Percentiles rank a stretch among this genome's conserved stretches.
These are phyloP conservation scores for Sclerotinia sclerotiorum DNA, from an alignment of 2,329 filamentous ascomycete species.

Conservation along the genomic window DNA sequence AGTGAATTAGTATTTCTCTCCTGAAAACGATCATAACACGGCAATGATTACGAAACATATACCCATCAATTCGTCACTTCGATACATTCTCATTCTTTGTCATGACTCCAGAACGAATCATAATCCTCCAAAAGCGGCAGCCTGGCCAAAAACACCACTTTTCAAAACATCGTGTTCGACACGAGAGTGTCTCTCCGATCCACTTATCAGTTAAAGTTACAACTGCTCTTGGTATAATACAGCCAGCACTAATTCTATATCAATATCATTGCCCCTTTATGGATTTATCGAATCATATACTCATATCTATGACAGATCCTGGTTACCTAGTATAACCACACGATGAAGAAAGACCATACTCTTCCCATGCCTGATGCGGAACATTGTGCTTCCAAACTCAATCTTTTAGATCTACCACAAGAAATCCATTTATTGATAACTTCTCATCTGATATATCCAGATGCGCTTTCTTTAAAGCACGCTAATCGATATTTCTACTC, in stretches of 20 bases:
- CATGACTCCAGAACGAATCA: not conserved
- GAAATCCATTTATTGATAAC: slow-evolving; percentile 68
- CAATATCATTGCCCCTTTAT: not conserved
- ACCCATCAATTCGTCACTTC: not conserved
- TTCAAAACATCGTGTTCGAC: slow-evolving; percentile 10
- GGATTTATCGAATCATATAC: not conserved
- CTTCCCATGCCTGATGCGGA: not conserved
- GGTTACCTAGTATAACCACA: not conserved
- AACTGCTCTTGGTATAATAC: not conserved
- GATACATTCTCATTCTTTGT: not conserved
- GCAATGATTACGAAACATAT: not conserved
- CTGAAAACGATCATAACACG: not conserved
- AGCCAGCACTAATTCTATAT: not conserved
- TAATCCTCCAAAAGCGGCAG: slow-evolving; percentile 6
- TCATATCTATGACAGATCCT: not conserved
- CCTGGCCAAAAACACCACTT: slow-evolving; percentile 6
- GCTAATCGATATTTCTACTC: slow-evolving; percentile 61
- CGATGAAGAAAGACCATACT: not conserved
- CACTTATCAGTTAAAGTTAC: not conserved
- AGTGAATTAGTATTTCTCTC: not conserved
- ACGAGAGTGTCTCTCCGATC: slow-evolving; percentile 1
- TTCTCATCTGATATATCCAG: slow-evolving; percentile 63
- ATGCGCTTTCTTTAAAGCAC: slow-evolving; percentile 70
- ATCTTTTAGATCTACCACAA: slow-evolving; percentile 50
- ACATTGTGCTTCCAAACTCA: not conserved